Percentiles rank a stretch among this genome's conserved stretches.
These are phyloP conservation scores for Aegle marmelos DNA, from an alignment of 345 rosid species.

Conservation along the genomic window DNA sequence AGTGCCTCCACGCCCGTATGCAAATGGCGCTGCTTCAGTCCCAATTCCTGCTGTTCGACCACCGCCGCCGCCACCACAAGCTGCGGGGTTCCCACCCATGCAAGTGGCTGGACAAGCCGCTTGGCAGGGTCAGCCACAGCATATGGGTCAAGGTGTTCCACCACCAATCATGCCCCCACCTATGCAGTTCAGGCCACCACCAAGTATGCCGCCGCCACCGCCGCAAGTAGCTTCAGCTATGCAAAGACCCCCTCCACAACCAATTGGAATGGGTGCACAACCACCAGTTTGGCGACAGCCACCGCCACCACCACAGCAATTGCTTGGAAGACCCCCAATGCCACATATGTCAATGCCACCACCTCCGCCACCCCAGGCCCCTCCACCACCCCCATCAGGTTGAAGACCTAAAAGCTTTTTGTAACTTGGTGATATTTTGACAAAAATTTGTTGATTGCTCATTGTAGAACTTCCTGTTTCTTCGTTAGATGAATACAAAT, in stretches of 20 bases:
- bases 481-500: not conserved
- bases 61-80: slow-evolving; percentile 77
- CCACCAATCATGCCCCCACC: slow-evolving; percentile 56
- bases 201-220: slow-evolving; percentile 46
- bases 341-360: slow-evolving; percentile 73
- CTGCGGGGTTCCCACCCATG: slow-evolving; percentile 44
- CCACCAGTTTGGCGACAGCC: slow-evolving; percentile 59
- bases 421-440: not conserved
- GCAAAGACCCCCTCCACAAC: slow-evolving; percentile 68
- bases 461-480: not conserved
- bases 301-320: slow-evolving; percentile 67
- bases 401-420: not conserved
- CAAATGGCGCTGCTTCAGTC: slow-evolving; percentile 55
- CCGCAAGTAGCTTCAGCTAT: slow-evolving; percentile 40
- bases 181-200: slow-evolving; percentile 66
- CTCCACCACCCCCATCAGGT: slow-evolving; percentile 25
- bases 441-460: not conserved
- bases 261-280: slow-evolving; percentile 66
- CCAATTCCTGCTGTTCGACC: slow-evolving; percentile 54
- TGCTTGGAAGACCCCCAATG: slow-evolving; percentile 47
- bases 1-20: slow-evolving; percentile 68
- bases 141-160: slow-evolving; percentile 52
- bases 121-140: slow-evolving; percentile 78
- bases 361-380: slow-evolving; percentile 34
- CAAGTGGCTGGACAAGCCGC: slow-evolving; percentile 47